Base-by-base conservation (phyloP, 192 early-diverging fungal genomes). In the Coemansia sp. region DNA sequence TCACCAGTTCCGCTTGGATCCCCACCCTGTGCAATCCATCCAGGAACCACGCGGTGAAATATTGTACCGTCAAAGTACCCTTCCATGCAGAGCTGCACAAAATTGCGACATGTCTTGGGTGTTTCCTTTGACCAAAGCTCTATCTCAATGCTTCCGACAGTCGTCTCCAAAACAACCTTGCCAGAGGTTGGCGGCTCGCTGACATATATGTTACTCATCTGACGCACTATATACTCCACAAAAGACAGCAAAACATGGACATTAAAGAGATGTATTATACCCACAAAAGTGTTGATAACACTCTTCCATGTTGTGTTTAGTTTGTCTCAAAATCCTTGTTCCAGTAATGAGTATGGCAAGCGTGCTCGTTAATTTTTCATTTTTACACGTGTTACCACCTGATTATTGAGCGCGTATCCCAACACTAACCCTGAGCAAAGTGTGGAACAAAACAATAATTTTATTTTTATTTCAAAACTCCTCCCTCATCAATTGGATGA, bases 51-150 rank as follows among this genome's bases (percentile, higher is more conserved):
- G 6, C 96, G 89, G 75, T 98, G 96, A 62, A 98, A 96, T 15
- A 94, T 89, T 7, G 93, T 94, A 41, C 83, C 74, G 68, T 96
- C 87, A 69, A 95, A 97, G 67, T 95, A 95, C 6, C 94, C 90
- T 71, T 98, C 95, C 62, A 95, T 64, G 61, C 90, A 92, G 11
- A 98, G 85, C 69, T 98, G 96, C 12, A 98, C 80, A 86, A 98
- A 98, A 78, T 98, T 98, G n/a, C 95, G 86, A 65, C 90, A 90
- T 10, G 96, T 90, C 63, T 91, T 91, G 0, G 96, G 96, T 0
- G 91, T 70, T 73, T 98, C 95, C 65, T 96, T 96, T n/a, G 92
- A 84, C 93, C 95, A 98, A 39, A 97, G 87, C 73, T 97, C 94
- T 18, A 98, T 88, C 37, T 94, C 91, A 36, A 98, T 86, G 73